phyloP scores from a whole-genome alignment of 1,139 yeast genomes.

The Candida gigantensis region DNA sequence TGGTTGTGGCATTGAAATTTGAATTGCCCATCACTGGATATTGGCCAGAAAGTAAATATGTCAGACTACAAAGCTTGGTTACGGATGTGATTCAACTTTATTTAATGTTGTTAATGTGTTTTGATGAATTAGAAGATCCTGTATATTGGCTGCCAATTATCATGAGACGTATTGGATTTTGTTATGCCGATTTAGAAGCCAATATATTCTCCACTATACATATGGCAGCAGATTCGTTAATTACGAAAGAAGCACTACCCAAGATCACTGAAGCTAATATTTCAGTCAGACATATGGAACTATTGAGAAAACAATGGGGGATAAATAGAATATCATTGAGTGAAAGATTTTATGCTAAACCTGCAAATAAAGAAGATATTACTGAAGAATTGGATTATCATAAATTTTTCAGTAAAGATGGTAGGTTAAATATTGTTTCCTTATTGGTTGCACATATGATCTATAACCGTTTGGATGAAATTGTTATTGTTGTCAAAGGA shows the following conservation, averaged over 20 bases:
- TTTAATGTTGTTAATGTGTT: conserved; percentile 23
- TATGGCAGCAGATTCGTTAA: conserved; percentile 35
- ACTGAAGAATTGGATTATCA: conserved; percentile 24
- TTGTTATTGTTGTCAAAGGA: conserved; percentile 31
- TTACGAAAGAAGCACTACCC: conserved; percentile 30
- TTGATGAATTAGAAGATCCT: conserved; percentile 31
- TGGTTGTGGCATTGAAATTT: conserved; percentile 28
- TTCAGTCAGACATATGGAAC: conserved; percentile 33
- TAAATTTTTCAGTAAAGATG: conserved; percentile 34
- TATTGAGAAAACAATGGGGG: conserved; percentile 34
- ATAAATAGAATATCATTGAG: conserved; percentile 23
- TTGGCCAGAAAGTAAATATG: conserved; percentile 38
- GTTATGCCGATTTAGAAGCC: conserved; percentile 30
- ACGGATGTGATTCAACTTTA: conserved; percentile 34
- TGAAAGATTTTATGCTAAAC: conserved; percentile 26
- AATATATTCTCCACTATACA: conserved; percentile 33
- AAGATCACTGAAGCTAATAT: conserved; percentile 36
- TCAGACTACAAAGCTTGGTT: conserved; percentile 24
- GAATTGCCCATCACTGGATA: conserved; percentile 34
- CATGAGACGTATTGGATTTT: conserved; percentile 34
- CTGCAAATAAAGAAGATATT: conserved; percentile 15
- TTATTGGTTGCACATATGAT: conserved; percentile 34
- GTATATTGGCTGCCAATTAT: conserved; percentile 30
- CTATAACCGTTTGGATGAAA: conserved; percentile 34
- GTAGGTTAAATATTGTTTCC: conserved; percentile 31